Evolutionary conservation across 495 filamentous ascomycete species (phyloP), one percentile per base, ranked within the genome.

Genomic region (Hypoxylon fuscum): DNA sequence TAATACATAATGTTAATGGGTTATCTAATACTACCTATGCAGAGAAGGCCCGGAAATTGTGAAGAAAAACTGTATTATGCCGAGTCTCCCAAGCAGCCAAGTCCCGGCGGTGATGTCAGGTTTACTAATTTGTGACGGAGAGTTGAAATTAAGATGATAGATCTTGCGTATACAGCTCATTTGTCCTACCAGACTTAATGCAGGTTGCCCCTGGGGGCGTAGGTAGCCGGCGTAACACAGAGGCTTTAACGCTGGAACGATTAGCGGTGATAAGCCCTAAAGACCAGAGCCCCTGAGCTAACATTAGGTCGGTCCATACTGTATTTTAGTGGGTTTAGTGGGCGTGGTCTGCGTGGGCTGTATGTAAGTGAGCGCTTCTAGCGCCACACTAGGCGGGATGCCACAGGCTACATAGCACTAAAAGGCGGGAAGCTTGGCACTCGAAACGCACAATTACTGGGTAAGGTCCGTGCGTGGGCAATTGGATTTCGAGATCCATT

Each of bases 81-180:
- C 12, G 25, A 27, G 25, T 27, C 25, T 8, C 8, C 37, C 37
- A n/a, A n/a, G n/a, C n/a, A n/a, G n/a, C n/a, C 37, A 54, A 27
- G 25, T 37, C 1, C 17, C 8, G 22, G 15, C 12, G 11, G 44
- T 59, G 55, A 55, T 64, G 61, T 64, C 55, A 59, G 44, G n/a
- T 42, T n/a, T 45, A 21, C 29, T 22, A 49, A 43, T 17, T 55
- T 42, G 42, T 46, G 48, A 25, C 50, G 21, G 31, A 64, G 34
- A 60, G 44, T 60, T 60, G 23, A 60, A 55, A 55, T 65, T 65
- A 23, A 42, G 54, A 65, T 60, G 38, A 60, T 65, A 65, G 49
- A 64, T 55, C 23, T 59, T 34, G 1, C 31, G 34, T 25, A 53
- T 14, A 32, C 23, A 52, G 46, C 45, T 37, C 46, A 62, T 59